Base-by-base conservation (phyloP, 805 yeast species). In the Diddensiella santjacobensis region DNA sequence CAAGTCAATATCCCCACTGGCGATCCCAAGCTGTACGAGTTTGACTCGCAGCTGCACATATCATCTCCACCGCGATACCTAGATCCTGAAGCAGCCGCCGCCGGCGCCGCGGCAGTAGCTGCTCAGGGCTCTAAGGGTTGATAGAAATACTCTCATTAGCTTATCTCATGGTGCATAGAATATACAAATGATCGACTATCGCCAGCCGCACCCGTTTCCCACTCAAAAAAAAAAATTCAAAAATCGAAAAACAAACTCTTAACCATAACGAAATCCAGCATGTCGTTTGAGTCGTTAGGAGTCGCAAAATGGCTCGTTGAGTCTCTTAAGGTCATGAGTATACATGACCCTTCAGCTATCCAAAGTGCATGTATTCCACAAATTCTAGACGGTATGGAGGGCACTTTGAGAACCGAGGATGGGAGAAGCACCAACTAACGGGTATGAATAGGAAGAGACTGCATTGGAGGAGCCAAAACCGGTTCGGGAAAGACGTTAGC, bases 401-500 rank as follows among this genome's bases (percentile, higher is more conserved):
- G n/a, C n/a, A n/a, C n/a, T n/a, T n/a, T n/a, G n/a, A n/a, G n/a
- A n/a, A n/a, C n/a, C n/a, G n/a, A n/a, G n/a, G n/a, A n/a, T n/a
- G n/a, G n/a, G n/a, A n/a, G n/a, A n/a, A n/a, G n/a, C n/a, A n/a
- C n/a, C n/a, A n/a, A n/a, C n/a, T n/a, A n/a, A n/a, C n/a, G n/a
- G n/a, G n/a, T n/a, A n/a, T n/a, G n/a, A n/a, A n/a, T n/a, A 5
- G 97, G 95, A 4, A 77, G 82, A 57, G 96, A 90, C 65, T 90
- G 96, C 68, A 91, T 93, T 45, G 99, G 99, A 44, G 99, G 99
- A 38, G 99, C 99, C 26, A 86, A 86, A 65, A 93, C 99, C 0
- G 99, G 99, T 68, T 84, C 95, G 15, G 99, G 99, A 77, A 93
- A 93, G 64, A 93, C 99, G 1, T 81, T 93, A 19, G 96, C 98